Percentiles rank a stretch among this genome's conserved stretches.
Conservation (phyloP, 2,329 filamentous ascomycete species). For the Colletotrichum gigasporum region DNA sequence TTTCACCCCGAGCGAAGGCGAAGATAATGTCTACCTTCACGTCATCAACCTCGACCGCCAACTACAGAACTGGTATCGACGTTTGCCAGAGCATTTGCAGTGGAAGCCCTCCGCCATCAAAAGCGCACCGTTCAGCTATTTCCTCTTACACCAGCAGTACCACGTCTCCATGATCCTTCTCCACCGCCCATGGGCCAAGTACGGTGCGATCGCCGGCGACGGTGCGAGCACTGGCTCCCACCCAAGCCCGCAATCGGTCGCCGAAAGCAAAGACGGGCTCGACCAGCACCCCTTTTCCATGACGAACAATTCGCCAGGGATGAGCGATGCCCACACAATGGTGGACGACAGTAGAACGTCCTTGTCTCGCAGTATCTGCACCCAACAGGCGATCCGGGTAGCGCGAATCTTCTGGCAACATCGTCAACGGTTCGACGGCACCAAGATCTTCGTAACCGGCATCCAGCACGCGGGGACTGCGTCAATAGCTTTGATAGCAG, state of each 20-base stretch:
- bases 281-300: conserved; percentile 31
- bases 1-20: conserved; percentile 42
- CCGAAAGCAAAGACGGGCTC: conserved; percentile 9
- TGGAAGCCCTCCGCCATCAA: conserved; percentile 62
- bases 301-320: conserved; percentile 36
- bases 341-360: conserved; percentile 53
- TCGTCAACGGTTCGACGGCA: conserved; percentile 59
- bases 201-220: conserved; percentile 50
- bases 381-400: conserved; percentile 62
- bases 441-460: conserved; percentile 59
- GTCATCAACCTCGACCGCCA: conserved; percentile 62
- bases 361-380: conserved; percentile 61
- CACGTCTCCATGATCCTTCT: conserved; percentile 62
- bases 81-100: conserved; percentile 56
- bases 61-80: conserved; percentile 63
- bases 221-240: conserved; percentile 42
- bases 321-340: conserved; percentile 44
- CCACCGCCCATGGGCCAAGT: conserved; percentile 62
- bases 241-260: conserved; percentile 40
- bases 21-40: conserved; percentile 58
- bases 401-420: conserved; percentile 65
- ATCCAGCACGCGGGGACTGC: conserved; percentile 65
- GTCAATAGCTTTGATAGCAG: conserved; percentile 62
- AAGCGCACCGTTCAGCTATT: conserved; percentile 59
- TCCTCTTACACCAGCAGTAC: conserved; percentile 65